phyloP scores from a whole-genome alignment of 179 eudicot species.

The Amaranthus tricolor region DNA sequence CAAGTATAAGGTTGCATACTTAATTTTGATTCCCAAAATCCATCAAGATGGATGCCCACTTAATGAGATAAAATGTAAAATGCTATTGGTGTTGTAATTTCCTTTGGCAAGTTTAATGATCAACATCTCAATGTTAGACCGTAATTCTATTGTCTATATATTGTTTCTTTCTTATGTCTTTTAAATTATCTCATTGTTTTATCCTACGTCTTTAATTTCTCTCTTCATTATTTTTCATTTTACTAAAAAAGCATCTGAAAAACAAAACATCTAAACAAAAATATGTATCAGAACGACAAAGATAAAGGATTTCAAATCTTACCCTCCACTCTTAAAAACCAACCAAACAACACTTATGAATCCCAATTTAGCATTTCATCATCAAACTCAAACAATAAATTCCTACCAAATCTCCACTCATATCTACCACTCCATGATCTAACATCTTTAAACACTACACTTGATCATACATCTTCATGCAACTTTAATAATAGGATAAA shows the following conservation, averaged over 20 bases:
- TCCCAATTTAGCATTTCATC: constrained; percentile 18
- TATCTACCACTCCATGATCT: constrained; percentile 25
- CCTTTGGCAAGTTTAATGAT: constrained; percentile 11
- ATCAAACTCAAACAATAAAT: constrained; percentile 21
- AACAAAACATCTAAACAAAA: background rate
- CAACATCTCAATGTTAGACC: constrained; percentile 18
- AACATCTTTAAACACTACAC: constrained; percentile 25
- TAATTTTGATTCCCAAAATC: too few relatives aligned
- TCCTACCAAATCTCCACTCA: constrained; percentile 24
- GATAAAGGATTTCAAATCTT: constrained; percentile 12
- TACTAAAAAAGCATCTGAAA: background rate
- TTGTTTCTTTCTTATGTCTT: background rate
- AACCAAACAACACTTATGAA: constrained; percentile 15
- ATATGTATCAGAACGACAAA: constrained; percentile 24
- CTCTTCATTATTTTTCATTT: background rate
- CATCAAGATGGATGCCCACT: too few relatives aligned
- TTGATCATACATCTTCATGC: constrained; percentile 20
- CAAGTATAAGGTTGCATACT: too few relatives aligned
- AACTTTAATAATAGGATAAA: constrained; percentile 16
- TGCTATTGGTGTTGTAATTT: background rate
- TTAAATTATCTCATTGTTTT: background rate
- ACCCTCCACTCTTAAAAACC: constrained; percentile 8
- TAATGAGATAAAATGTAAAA: too few relatives aligned
- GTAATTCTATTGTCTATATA: constrained; percentile 20
- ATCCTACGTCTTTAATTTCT: background rate